Conservation (phyloP, 139 green algal species). For the Yamagishiella unicocca region DNA sequence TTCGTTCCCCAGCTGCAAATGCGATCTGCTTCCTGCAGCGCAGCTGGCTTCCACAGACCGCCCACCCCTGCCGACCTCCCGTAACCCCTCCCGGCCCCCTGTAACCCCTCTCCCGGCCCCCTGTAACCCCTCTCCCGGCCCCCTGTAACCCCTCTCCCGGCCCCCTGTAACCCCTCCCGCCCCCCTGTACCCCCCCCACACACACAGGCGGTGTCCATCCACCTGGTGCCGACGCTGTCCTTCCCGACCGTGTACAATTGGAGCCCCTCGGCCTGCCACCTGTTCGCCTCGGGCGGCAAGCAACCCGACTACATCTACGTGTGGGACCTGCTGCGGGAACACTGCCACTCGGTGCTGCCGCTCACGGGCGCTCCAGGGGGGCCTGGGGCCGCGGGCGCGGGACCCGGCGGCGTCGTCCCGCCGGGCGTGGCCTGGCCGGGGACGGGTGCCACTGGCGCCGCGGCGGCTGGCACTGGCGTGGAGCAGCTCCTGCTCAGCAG, state of each 20-base stretch:
- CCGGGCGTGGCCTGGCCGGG: slow-evolving; percentile 25
- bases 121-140: background rate
- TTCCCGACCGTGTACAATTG: slow-evolving; percentile 56
- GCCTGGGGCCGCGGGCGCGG: background rate
- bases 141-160: background rate
- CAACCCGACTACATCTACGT: slow-evolving; percentile 69
- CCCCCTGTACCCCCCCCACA: background rate
- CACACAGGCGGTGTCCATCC: slow-evolving; percentile 51
- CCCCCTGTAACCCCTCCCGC: background rate
- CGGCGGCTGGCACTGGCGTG: background rate
- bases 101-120: background rate
- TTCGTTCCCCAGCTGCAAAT: background rate
- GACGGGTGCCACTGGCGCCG: background rate
- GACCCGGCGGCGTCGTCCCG: background rate
- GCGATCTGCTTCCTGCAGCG: background rate
- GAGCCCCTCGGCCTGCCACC: slow-evolving; percentile 40
- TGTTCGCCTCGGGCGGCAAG: slow-evolving; percentile 67
- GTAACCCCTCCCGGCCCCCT: background rate
- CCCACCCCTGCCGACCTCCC: too few relatives aligned
- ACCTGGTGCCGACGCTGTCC: slow-evolving; percentile 49
- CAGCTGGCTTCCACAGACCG: background rate
- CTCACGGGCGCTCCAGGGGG: background rate
- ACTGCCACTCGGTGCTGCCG: slow-evolving; percentile 42
- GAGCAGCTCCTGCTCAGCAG: slow-evolving; percentile 40
- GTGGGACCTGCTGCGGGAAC: slow-evolving; percentile 63